phyloP scores from a whole-genome alignment of 768 basidiomycete species.

The Boletus reticuloceps region DNA sequence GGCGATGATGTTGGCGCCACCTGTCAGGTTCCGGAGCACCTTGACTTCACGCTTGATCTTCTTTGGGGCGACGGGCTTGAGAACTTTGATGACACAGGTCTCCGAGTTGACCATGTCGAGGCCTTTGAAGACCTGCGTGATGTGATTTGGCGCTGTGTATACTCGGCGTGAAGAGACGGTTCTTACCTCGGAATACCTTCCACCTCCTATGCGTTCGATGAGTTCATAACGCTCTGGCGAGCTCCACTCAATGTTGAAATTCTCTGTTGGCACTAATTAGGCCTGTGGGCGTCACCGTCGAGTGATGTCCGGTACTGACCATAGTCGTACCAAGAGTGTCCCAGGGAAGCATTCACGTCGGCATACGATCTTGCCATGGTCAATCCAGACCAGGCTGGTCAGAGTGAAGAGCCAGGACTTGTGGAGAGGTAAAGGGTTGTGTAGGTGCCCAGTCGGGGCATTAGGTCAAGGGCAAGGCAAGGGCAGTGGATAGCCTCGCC shows the following conservation, averaged over 20 bases:
- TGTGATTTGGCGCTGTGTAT: not conserved
- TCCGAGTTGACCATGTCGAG: constrained; percentile 53
- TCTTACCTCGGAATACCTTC: constrained; percentile 61
- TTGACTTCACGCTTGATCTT: constrained; percentile 79
- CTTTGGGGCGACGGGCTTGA: constrained; percentile 64
- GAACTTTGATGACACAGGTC: constrained; percentile 64
- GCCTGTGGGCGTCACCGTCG: not conserved
- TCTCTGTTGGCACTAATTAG: constrained; percentile 37
- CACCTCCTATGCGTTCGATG: constrained; percentile 59
- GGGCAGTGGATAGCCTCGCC: constrained; percentile 19
- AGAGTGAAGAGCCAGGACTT: constrained; percentile 17
- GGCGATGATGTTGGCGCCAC: constrained; percentile 67
- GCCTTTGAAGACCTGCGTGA: constrained; percentile 54
- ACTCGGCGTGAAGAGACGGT: not conserved
- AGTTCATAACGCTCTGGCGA: constrained; percentile 67
- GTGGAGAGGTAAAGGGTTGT: constrained; percentile 14
- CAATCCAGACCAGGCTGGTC: constrained; percentile 3
- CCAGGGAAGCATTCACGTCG: constrained; percentile 56
- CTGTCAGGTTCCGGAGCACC: constrained; percentile 64
- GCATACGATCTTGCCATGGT: constrained; percentile 52
- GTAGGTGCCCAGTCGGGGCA: constrained; percentile 23
- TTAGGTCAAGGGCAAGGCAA: constrained; percentile 21
- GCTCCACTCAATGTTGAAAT: constrained; percentile 62
- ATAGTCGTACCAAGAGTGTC: constrained; percentile 62
- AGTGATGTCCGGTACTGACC: constrained; percentile 34